Base-by-base conservation (phyloP, 1,139 yeast species). In the Hyphopichia khmerensis region DNA sequence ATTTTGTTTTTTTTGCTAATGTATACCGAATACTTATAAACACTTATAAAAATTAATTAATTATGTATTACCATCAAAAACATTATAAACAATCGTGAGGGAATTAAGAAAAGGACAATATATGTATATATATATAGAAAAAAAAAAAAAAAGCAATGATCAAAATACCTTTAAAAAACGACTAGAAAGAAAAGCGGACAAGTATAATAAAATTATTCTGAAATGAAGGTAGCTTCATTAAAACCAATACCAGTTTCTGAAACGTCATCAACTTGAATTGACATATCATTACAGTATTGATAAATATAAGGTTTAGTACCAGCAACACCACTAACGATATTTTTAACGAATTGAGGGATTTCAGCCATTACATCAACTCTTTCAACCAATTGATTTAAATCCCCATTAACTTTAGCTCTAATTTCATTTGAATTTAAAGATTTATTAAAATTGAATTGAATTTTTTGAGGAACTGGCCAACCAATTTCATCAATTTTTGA, bases 301-400 rank as follows among this genome's bases (percentile, higher is more conserved):
- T 91, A 93, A 57, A 93, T 91, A 69, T 80, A 93, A 31, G 99
- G 99, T 62, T 84, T 87, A 35, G 98, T 85, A 42, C 98, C 99
- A 13, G 96, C 93, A 44, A 91, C 95, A 46, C 96, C 96, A 50
- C 91, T 82, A 35, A 89, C 98, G 47, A 93, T 87, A 56, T 84
- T 87, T 67, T 93, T 93, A 51, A 93, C 96, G 67, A 93, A 90
- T 52, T 80, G 84, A 36, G 99, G 99, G 48, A 93, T 85, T 69
- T 93, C 99, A 35, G 93, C 90, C 97, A 93, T 90, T 48, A 93
- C 98, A 66, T 93, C 99, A 44, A 93, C 91, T 59, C 98, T 82
- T 69, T 89, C 97, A 42, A 88, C 82, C 53, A 87, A 67, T 40
- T 75, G 66, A 18, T 62, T 63, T 52, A 91, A 74, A 14, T 72